These are phyloP conservation scores for Suillus discolor DNA, from an alignment of 768 basidiomycete species.

Conservation along the genomic window DNA sequence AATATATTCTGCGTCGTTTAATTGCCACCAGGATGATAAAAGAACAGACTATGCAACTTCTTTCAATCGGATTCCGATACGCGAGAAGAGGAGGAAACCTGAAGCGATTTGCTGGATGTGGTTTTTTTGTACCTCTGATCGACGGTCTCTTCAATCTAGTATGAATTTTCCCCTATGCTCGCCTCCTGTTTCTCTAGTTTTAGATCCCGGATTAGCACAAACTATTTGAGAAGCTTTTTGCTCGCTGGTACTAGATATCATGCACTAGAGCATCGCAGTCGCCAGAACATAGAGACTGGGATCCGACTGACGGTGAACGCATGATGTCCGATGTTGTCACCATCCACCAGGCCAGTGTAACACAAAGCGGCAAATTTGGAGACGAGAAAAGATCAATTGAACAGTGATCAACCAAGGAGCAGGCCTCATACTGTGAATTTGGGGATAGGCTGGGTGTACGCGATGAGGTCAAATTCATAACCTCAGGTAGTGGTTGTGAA, in stretches of 20 bases:
- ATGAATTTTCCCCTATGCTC: neutral
- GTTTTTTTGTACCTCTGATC: neutral
- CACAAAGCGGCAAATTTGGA: neutral
- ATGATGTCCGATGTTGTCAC: neutral
- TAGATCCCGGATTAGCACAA: neutral
- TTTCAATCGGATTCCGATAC: neutral
- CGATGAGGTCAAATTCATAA: neutral
- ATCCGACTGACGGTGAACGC: constrained; percentile 2
- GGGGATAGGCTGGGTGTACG: neutral
- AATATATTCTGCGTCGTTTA: no score
- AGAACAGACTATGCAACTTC: neutral
- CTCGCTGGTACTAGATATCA: neutral
- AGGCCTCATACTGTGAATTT: neutral
- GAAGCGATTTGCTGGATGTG: neutral
- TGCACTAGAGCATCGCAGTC: neutral
- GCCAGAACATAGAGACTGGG: neutral
- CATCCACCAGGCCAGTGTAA: neutral
- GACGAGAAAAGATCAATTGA: neutral
- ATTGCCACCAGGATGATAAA: no score
- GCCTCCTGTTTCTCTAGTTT: neutral
- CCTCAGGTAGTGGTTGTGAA: neutral
- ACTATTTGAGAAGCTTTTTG: neutral
- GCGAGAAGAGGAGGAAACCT: neutral
- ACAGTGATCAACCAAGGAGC: neutral
- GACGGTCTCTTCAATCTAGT: neutral